Evolutionary conservation across 1,284 basidiomycete species (phyloP).

Genomic region (Rhodotorula sp.): DNA sequence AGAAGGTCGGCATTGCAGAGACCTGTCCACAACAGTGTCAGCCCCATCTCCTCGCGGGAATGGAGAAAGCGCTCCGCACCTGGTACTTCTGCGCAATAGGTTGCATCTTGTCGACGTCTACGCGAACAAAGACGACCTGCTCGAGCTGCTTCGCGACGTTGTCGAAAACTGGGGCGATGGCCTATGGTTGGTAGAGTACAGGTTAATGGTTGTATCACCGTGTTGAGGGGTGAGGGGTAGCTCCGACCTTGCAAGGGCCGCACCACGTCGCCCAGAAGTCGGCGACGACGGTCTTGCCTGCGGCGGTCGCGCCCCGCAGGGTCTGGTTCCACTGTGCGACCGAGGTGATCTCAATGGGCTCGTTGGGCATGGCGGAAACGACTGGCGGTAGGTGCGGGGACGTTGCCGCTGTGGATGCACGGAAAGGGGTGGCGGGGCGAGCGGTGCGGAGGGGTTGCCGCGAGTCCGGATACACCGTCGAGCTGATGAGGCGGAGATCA

Average conservation of each 20-base stretch:
- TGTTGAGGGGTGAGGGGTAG: too few species aligned
- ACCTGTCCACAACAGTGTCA: too few species aligned
- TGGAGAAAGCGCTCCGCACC: not conserved
- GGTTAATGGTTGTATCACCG: too few species aligned
- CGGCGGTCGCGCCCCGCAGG: conserved; percentile 31
- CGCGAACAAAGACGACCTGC: conserved; percentile 40
- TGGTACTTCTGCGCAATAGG: conserved; percentile 43
- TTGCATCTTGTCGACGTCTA: conserved; percentile 44
- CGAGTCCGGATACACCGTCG: too few species aligned
- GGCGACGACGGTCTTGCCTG: conserved; percentile 39
- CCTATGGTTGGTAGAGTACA: not conserved
- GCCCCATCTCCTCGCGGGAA: too few species aligned
- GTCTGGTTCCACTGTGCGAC: conserved; percentile 40
- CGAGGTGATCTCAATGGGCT: conserved; percentile 29
- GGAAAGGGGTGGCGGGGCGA: not conserved
- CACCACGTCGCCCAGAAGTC: conserved; percentile 14
- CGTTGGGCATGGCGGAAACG: not conserved
- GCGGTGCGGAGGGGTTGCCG: not conserved
- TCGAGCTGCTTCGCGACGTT: conserved; percentile 2
- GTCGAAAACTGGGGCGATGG: conserved; percentile 26
- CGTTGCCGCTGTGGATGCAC: too few species aligned
- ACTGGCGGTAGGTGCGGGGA: not conserved
- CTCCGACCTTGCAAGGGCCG: not conserved
- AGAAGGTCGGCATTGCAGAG: conserved; percentile 46
- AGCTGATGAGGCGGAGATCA: too few species aligned